Percentiles rank a stretch among this genome's conserved stretches.
phyloP scores from a whole-genome alignment of 805 yeast genomes.

The Saturnispora zaruensis region DNA sequence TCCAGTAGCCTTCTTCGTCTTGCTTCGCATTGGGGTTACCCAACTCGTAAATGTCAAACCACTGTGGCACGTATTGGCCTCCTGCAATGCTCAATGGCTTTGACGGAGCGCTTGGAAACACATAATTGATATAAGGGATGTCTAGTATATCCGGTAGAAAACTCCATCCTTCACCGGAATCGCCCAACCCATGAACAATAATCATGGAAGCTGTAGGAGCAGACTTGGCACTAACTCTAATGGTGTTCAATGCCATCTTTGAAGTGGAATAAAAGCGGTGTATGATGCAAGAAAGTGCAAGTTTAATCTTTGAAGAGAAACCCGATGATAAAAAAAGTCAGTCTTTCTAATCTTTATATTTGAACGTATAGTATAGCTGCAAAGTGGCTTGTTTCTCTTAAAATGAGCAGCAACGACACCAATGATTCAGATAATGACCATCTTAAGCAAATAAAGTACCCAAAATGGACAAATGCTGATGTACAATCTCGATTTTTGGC shows the following conservation, averaged over 20 bases:
- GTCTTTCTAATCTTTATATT: no score
- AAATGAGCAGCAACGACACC: neutral
- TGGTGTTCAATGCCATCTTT: slow-evolving; percentile 21
- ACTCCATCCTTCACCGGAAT: slow-evolving; percentile 82
- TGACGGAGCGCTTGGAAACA: slow-evolving; percentile 87
- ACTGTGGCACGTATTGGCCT: slow-evolving; percentile 64
- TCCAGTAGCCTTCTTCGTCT: slow-evolving; percentile 48
- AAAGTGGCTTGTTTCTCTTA: neutral
- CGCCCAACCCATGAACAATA: slow-evolving; percentile 87
- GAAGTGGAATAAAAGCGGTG: neutral
- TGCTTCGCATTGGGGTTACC: slow-evolving; percentile 39
- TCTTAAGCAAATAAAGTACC: neutral
- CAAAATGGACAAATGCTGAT: neutral
- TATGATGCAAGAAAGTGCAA: neutral
- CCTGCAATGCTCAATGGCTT: slow-evolving; percentile 61
- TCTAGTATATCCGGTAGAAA: slow-evolving; percentile 63
- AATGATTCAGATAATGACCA: no score
- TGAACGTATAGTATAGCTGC: neutral
- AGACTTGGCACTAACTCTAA: slow-evolving; percentile 32
- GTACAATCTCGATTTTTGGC: slow-evolving; percentile 1
- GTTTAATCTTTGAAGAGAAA: neutral
- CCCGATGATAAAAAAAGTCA: neutral
- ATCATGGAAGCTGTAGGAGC: slow-evolving; percentile 59
- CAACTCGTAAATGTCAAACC: slow-evolving; percentile 73
- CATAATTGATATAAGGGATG: slow-evolving; percentile 53